Percentiles rank a stretch among this genome's conserved stretches.
Conservation (phyloP, 2,329 filamentous ascomycete genomes). For the Ascochyta pisi region DNA sequence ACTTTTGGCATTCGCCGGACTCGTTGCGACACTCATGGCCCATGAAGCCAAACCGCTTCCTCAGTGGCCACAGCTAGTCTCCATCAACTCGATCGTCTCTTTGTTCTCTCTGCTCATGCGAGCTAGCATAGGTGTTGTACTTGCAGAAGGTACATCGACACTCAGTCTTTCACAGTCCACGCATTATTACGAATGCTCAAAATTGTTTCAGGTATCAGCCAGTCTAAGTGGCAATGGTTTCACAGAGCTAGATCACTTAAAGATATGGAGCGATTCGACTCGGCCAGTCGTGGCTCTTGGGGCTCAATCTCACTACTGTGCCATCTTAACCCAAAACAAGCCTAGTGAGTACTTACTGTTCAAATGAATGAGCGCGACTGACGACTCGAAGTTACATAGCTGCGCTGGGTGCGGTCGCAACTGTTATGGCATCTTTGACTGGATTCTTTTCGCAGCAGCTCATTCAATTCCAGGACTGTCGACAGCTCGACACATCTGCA, state of each 20-base stretch:
- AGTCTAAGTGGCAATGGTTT: conserved; percentile 24
- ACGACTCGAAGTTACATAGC: neutral
- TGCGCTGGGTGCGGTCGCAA: neutral
- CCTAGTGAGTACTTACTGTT: neutral
- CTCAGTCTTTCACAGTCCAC: neutral
- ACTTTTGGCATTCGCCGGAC: neutral
- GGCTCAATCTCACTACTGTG: conserved; percentile 12
- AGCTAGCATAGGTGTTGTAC: conserved; percentile 5
- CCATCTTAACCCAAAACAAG: neutral
- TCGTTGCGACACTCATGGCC: neutral
- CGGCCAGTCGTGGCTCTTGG: conserved; percentile 22
- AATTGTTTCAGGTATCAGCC: conserved; percentile 17
- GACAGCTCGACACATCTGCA: neutral
- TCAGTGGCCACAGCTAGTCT: neutral
- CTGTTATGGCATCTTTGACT: neutral
- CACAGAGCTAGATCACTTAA: conserved; percentile 3
- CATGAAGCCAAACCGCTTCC: neutral
- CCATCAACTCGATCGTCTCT: neutral
- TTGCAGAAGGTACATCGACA: conserved; percentile 16
- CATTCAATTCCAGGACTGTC: neutral
- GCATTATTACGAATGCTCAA: neutral
- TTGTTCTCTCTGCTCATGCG: neutral
- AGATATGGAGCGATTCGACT: conserved; percentile 18
- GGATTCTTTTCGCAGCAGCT: neutral
- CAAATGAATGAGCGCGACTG: no score